A percentile compares a stretch with the other conserved stretches of the same genome.
phyloP scores from a whole-genome alignment of 2,329 filamentous ascomycete species.

The Fusarium nanum region DNA sequence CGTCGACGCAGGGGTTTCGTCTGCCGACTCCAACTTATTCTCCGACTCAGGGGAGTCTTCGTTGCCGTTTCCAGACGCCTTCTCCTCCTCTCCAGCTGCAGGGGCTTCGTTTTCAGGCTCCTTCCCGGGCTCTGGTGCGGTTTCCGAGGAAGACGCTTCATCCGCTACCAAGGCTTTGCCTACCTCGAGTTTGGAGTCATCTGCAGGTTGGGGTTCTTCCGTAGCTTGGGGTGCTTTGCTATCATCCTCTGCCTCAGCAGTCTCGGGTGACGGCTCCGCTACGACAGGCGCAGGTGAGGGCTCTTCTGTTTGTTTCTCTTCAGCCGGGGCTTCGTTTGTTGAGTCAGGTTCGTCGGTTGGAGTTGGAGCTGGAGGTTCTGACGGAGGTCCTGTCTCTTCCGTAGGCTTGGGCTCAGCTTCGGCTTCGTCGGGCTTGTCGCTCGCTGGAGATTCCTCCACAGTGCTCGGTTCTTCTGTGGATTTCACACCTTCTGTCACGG shows the following conservation, averaged over 20 bases:
- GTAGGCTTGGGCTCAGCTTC: slow-evolving; percentile 9
- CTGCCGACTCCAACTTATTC: background rate
- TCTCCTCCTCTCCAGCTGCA: background rate
- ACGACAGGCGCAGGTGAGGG: background rate
- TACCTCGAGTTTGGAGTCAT: slow-evolving; percentile 5
- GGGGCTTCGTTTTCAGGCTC: background rate
- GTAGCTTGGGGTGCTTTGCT: slow-evolving; percentile 1
- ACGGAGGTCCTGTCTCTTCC: background rate
- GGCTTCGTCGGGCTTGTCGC: slow-evolving; percentile 5
- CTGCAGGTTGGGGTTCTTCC: background rate
- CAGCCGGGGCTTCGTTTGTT: background rate
- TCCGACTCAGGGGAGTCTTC: background rate
- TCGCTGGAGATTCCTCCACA: background rate
- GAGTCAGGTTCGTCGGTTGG: background rate
- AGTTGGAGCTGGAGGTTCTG: background rate
- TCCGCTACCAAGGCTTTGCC: background rate
- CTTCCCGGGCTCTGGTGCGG: slow-evolving; percentile 6
- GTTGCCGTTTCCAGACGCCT: background rate
- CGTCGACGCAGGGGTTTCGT: background rate
- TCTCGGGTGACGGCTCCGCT: slow-evolving; percentile 1
- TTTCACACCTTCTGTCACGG: background rate
- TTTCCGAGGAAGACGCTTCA: background rate
- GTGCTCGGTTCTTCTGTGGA: slow-evolving; percentile 1
- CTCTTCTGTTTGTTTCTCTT: background rate
- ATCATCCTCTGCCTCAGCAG: slow-evolving; percentile 8